Evolutionary conservation across 2,329 filamentous ascomycete species (phyloP).

Genomic region (Colletotrichum phormii): DNA sequence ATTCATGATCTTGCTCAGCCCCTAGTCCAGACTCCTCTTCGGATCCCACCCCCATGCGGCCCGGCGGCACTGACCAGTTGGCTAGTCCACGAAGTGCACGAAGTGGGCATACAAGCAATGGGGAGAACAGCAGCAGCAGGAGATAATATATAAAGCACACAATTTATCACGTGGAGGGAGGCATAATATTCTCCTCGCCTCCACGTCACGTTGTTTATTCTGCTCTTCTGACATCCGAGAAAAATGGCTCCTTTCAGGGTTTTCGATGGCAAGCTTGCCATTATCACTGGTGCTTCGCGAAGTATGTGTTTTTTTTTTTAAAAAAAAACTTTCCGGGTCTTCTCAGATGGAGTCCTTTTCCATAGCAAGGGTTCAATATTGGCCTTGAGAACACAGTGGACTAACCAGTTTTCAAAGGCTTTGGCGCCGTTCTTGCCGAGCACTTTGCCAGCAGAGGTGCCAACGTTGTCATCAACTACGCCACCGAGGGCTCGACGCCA

Average conservation of each 20-base stretch:
- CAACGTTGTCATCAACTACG: conserved; percentile 78
- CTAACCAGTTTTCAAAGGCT: conserved; percentile 62
- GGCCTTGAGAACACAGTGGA: not conserved
- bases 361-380: not conserved
- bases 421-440: conserved; percentile 72
- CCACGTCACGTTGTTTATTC: conserved; percentile 9
- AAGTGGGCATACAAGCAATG: not conserved
- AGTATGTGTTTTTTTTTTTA: conserved; percentile 62
- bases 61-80: not conserved
- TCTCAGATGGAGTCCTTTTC: not conserved
- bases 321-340: not conserved
- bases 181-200: not conserved
- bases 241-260: conserved; percentile 50
- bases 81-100: not conserved
- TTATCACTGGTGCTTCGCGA: conserved; percentile 83
- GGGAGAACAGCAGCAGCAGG: not conserved
- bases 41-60: conserved; percentile 18
- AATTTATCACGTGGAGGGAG: conserved; percentile 24
- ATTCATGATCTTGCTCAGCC: conserved; percentile 7
- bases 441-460: conserved; percentile 80
- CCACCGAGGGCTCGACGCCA: conserved; percentile 53
- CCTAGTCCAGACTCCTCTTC: conserved; percentile 1
- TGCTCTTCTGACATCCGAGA: conserved; percentile 6
- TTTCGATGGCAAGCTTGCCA: conserved; percentile 79
- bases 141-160: conserved; percentile 22